A percentile compares a stretch with the other conserved stretches of the same genome.
Evolutionary conservation across 352 stramenopile species (phyloP).

Genomic region (Lagenidium sp.): DNA sequence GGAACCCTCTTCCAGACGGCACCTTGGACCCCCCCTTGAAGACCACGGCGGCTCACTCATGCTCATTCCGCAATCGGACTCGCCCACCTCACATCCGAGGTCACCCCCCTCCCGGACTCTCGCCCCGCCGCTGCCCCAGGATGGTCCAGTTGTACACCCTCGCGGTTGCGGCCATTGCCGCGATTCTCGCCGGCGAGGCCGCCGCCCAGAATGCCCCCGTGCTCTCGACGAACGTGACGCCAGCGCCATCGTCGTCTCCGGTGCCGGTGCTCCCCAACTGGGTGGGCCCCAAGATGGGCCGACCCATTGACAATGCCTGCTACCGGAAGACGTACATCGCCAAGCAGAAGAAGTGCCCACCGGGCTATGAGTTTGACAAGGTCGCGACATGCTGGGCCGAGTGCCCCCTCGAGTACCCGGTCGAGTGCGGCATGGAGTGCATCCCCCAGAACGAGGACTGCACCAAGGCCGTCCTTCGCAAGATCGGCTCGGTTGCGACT

Average conservation of each 20-base stretch:
- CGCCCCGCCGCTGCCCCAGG: no score
- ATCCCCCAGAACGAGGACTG: conserved; percentile 54
- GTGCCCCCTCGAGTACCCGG: conserved; percentile 43
- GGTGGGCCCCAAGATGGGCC: conserved; percentile 17
- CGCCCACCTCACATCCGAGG: no score
- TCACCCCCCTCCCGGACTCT: no score
- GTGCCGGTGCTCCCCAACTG: conserved; percentile 15
- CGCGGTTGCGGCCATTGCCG: no score
- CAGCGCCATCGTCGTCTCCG: neutral
- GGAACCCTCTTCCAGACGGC: no score
- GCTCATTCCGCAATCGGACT: no score
- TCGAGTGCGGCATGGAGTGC: conserved; percentile 47
- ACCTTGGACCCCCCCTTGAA: no score
- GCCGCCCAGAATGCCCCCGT: no score
- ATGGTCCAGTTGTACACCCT: no score
- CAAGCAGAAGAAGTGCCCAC: conserved; percentile 19
- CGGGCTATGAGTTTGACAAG: conserved; percentile 35
- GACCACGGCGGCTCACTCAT: no score
- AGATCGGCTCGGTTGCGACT: conserved; percentile 29
- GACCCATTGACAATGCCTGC: conserved; percentile 15
- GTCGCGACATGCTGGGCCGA: conserved; percentile 46
- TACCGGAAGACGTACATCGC: conserved; percentile 25
- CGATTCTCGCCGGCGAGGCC: no score
- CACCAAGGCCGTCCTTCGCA: conserved; percentile 28
- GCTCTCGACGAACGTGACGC: no score